Conservation (phyloP, 441 rosid species). For the Erodium trifolium region DNA sequence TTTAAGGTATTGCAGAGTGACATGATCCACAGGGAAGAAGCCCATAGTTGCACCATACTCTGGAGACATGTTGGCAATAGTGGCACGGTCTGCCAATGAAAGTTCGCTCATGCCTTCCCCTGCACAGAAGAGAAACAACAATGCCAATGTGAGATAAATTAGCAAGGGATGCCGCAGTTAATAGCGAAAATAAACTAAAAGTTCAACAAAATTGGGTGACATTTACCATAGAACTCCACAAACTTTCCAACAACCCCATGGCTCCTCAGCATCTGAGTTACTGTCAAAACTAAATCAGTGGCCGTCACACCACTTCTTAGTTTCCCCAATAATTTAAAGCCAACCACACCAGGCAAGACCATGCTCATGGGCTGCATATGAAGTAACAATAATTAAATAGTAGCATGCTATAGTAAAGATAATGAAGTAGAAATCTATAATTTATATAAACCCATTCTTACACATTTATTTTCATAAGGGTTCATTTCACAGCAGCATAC, state of each 20-base stretch:
- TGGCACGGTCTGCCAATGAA: constrained; percentile 85
- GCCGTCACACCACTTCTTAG: constrained; percentile 59
- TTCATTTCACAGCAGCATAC: background rate
- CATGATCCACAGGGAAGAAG: constrained; percentile 90
- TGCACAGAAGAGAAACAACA: constrained; percentile 27
- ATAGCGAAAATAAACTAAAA: background rate
- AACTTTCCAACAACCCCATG: constrained; percentile 72
- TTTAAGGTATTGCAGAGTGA: constrained; percentile 71
- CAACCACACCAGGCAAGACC: constrained; percentile 74
- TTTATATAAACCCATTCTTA: background rate
- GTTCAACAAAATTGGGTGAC: background rate
- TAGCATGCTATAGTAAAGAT: background rate
- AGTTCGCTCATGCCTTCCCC: constrained; percentile 92
- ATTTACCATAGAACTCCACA: constrained; percentile 55
- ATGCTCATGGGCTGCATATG: constrained; percentile 64
- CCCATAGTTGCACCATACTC: constrained; percentile 99
- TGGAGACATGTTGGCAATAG: constrained; percentile 95
- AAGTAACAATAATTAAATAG: constrained; percentile 8
- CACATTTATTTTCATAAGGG: background rate
- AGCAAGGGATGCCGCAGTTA: constrained; percentile 8
- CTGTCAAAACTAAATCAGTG: constrained; percentile 64
- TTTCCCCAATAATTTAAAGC: constrained; percentile 51
- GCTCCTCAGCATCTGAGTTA: constrained; percentile 62
- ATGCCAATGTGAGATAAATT: constrained; percentile 15
- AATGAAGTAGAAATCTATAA: background rate